phyloP scores from a whole-genome alignment of 78 protist species.

The Pigoraptor vietnamica region DNA sequence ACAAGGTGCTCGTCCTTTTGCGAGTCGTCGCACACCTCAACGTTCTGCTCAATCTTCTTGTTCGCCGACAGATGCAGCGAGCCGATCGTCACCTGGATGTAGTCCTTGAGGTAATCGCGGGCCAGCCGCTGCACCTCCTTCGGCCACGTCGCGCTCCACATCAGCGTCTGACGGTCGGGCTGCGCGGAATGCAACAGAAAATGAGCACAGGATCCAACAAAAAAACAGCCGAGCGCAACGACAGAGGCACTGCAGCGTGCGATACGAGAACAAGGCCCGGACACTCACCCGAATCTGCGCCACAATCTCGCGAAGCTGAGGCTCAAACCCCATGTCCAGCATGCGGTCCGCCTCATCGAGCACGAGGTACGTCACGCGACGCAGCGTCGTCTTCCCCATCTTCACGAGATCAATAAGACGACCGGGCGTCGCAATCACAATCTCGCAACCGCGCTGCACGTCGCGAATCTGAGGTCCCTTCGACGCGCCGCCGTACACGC shows the following conservation, averaged over 20 bases:
- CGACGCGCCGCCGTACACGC: neutral
- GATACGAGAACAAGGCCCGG: too few species aligned
- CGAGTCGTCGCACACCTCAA: neutral
- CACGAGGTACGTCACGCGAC: conserved; percentile 89
- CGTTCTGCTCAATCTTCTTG: conserved; percentile 58
- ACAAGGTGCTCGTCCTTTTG: conserved; percentile 9
- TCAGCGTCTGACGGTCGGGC: conserved; percentile 93
- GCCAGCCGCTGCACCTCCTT: conserved; percentile 86
- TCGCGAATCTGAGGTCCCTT: conserved; percentile 50
- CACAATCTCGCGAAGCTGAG: conserved; percentile 61
- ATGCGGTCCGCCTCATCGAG: conserved; percentile 98
- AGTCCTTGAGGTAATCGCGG: conserved; percentile 30
- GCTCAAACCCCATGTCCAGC: conserved; percentile 98
- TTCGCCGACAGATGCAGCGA: conserved; percentile 62
- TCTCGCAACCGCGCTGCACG: conserved; percentile 24
- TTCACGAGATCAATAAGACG: conserved; percentile 92
- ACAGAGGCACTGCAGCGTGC: too few species aligned
- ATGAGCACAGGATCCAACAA: neutral
- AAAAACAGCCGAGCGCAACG: too few species aligned
- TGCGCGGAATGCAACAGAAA: neutral
- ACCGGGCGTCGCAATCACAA: conserved; percentile 99
- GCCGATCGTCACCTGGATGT: conserved; percentile 57
- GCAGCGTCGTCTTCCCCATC: conserved; percentile 58
- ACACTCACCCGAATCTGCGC: conserved; percentile 5
- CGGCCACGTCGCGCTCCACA: conserved; percentile 99